A percentile compares a stretch with the other conserved stretches of the same genome.
phyloP scores from a whole-genome alignment of 2,329 filamentous ascomycete genomes.

The Malbranchea cinnamomea region DNA sequence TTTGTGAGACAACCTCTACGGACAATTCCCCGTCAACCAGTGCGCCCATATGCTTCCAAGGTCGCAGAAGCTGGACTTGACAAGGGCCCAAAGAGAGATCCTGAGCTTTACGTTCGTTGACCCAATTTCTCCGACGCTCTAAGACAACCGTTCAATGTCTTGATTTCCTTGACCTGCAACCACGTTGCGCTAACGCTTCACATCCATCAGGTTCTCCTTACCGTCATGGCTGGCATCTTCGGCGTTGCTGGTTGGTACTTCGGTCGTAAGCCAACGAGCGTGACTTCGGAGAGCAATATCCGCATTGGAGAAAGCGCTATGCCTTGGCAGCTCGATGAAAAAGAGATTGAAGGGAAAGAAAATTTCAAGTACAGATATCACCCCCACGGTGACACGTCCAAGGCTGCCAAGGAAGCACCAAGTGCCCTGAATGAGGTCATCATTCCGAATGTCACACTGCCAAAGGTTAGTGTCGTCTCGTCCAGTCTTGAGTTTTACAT shows the following conservation, averaged over 20 bases:
- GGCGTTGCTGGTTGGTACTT: constrained; percentile 67
- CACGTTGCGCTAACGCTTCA: constrained; percentile 12
- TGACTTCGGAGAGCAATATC: constrained; percentile 68
- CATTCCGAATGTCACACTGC: constrained; percentile 81
- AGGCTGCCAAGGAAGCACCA: constrained; percentile 72
- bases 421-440: constrained; percentile 92
- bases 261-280: constrained; percentile 72
- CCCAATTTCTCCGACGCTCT: constrained; percentile 2
- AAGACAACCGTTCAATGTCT: too few species aligned
- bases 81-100: constrained; percentile 53
- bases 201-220: constrained; percentile 59
- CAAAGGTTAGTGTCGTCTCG: constrained; percentile 44
- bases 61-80: constrained; percentile 38
- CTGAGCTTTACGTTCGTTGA: constrained; percentile 55
- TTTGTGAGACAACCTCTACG: constrained; percentile 28
- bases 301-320: constrained; percentile 61
- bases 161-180: too few species aligned
- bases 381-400: constrained; percentile 66
- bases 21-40: constrained; percentile 22
- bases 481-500: background rate
- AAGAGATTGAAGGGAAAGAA: constrained; percentile 43
- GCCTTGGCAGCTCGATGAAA: constrained; percentile 72
- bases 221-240: constrained; percentile 79
- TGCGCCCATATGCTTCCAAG: constrained; percentile 25
- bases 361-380: constrained; percentile 60